Evolutionary conservation across 2,329 filamentous ascomycete species (phyloP), one percentile per base, ranked within the genome.

Genomic region (Sclerotinia spermophila): DNA sequence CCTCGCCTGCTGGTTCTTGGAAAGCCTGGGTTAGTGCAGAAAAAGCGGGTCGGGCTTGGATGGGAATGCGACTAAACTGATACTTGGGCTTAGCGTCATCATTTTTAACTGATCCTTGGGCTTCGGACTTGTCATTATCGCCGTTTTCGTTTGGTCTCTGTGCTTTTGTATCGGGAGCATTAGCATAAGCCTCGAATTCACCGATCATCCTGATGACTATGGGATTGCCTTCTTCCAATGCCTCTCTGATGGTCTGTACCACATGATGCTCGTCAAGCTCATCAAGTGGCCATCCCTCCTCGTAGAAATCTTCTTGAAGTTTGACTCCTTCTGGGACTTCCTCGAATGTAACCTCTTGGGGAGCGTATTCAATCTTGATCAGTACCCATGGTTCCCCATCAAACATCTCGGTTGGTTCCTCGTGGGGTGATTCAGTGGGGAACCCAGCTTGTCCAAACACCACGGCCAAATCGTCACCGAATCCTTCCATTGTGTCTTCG

Each of bases 1-100:
- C 33, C 4, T 15, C 1, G 7, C 2, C 0, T 2, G 21, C 6
- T 15, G 4, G 6, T 33, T 33, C 8, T 21, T 15, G 13, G 11
- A 62, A 24, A 33, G 17, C 30, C 1, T 13, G 5, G 33, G 27
- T 7, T 21, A 62, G 6, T 45, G 5, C 21, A 24, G 60, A 62
- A 11, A 13, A 3, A 35, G 42, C 10, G 15, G 60, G 27, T 15
- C 6, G 24, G 5, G 42, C 42, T 10, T 42, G 10, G 21, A 35
- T 35, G 5, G 42, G 5, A n/a, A 45, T 62, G 27, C 60, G 60
- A 53, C 48, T 30, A 13, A 53, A 53, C 27, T 53, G 48, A 53
- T 27, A 27, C n/a, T 27, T 17, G 13, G n/a, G 13, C n/a, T 27
- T 3, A 27, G n/a, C n/a, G 6, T 17, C 48, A 27, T 17, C n/a